phyloP scores from a whole-genome alignment of 257 asterid genomes.

The Ligustrum vulgare region DNA sequence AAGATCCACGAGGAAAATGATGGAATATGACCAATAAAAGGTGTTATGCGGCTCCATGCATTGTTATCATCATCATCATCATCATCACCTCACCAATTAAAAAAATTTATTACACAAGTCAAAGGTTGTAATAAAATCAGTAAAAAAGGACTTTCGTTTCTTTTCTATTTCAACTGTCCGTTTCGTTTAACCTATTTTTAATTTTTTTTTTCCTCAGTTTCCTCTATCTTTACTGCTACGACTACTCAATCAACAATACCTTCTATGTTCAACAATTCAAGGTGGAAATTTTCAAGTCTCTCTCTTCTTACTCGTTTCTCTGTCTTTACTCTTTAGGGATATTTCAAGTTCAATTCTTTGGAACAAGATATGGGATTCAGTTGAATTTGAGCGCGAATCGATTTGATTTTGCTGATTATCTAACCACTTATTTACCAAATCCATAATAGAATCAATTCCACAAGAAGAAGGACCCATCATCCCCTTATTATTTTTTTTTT shows the following conservation, averaged over 20 bases:
- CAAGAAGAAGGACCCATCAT: slow-evolving; percentile 28
- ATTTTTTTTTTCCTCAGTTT: background rate
- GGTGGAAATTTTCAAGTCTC: slow-evolving; percentile 36
- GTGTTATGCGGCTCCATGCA: slow-evolving; percentile 24
- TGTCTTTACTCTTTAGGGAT: background rate
- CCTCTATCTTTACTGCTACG: slow-evolving; percentile 19
- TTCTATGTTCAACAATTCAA: slow-evolving; percentile 35
- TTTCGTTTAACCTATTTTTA: background rate
- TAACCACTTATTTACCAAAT: slow-evolving; percentile 23
- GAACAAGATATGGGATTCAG: slow-evolving; percentile 19
- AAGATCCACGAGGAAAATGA: background rate
- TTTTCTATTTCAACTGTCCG: background rate
- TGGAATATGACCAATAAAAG: slow-evolving; percentile 35
- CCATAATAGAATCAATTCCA: slow-evolving; percentile 40
- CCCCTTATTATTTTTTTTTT: slow-evolving; percentile 6
- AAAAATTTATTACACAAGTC: slow-evolving; percentile 3
- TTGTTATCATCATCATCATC: background rate
- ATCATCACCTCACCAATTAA: too few relatives aligned
- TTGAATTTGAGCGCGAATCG: slow-evolving; percentile 26
- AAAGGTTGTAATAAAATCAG: background rate
- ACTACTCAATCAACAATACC: slow-evolving; percentile 44
- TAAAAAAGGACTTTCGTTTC: background rate
- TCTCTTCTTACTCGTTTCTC: slow-evolving; percentile 21
- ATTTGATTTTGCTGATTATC: slow-evolving; percentile 24
- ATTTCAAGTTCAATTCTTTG: slow-evolving; percentile 22